Evolutionary conservation across 164 flowering plant species (phyloP), one percentile per base, ranked within the genome.

Genomic region (Brasenia schreberi): DNA sequence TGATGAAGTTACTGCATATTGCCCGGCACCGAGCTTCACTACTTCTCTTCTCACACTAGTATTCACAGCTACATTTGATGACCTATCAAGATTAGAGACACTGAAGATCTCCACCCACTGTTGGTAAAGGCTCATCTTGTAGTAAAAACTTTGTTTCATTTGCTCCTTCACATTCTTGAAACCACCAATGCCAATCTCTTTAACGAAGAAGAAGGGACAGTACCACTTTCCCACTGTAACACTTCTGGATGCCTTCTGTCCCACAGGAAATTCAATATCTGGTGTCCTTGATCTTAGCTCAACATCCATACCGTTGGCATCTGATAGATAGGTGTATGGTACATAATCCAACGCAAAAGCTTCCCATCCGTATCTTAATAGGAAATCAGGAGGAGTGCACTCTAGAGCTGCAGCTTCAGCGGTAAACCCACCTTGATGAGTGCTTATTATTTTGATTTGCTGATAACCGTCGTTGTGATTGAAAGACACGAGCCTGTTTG

Each of bases 381-480:
- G 56, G 66, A 73, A 73, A 0, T 3, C 9, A 12, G 72, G 76
- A 23, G 72, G 66, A 14, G 52, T 19, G 5, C 76, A 72, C 27
- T 69, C 66, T 10, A 69, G 60, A 56, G 69, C 66, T 1, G 62
- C 45, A 5, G 75, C 65, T 44, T 62, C 65, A 62, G 79, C 82
- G 1, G 4, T 3, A 56, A 76, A 81, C 10, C 68, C 63, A 9
- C 63, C 19, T 0, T 44, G 5, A 6, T 42, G 0, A 16, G 44
- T 12, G 9, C 53, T 7, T 18, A 18, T 17, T 64, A 82, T 79
- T 72, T 77, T 70, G 10, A 81, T 59, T 17, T 79, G 84, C 64
- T 84, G 90, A 60, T 79, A 74, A 18, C 66, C 62, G 70, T 80
- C 64, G 4, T 58, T 14, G 16, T 73, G 81, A 70, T 87, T 78